Conservation (phyloP, 108 stramenopile species). For the Pseudonitzschia pungens region DNA sequence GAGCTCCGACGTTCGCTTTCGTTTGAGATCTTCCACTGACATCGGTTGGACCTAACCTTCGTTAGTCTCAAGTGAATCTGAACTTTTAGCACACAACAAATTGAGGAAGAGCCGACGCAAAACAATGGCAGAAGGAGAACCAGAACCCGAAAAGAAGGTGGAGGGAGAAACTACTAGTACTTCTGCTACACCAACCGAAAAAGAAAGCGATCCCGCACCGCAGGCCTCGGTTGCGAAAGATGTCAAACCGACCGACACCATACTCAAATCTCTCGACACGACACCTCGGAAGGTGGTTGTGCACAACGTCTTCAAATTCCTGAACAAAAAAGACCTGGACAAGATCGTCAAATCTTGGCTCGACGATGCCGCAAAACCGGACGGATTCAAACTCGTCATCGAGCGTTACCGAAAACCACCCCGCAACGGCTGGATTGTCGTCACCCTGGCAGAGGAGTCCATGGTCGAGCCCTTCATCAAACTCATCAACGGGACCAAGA, state of each 20-base stretch:
- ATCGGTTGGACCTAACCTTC: too few species aligned
- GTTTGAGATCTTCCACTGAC: too few species aligned
- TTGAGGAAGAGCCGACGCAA: too few species aligned
- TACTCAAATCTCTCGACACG: constrained; percentile 38
- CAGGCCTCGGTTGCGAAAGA: not conserved
- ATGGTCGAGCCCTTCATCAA: constrained; percentile 60
- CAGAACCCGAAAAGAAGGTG: not conserved
- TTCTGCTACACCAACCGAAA: not conserved
- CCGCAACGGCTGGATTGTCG: constrained; percentile 51
- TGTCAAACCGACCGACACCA: not conserved
- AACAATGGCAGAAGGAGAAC: not conserved
- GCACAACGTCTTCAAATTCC: constrained; percentile 64
- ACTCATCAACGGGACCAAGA: constrained; percentile 45
- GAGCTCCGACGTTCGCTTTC: too few species aligned
- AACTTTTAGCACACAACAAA: too few species aligned
- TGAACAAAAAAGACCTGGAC: constrained; percentile 43
- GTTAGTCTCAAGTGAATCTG: too few species aligned
- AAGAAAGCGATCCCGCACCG: not conserved
- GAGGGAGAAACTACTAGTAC: not conserved
- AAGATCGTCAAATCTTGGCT: constrained; percentile 54
- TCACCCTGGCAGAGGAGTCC: constrained; percentile 42
- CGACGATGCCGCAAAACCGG: constrained; percentile 12
- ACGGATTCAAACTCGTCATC: constrained; percentile 29
- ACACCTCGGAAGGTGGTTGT: constrained; percentile 62
- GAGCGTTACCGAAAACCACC: constrained; percentile 54